Evolutionary conservation across 2,329 filamentous ascomycete genomes (phyloP), one percentile per base, ranked within the genome.

Genomic region (Cladosporium sp.): DNA sequence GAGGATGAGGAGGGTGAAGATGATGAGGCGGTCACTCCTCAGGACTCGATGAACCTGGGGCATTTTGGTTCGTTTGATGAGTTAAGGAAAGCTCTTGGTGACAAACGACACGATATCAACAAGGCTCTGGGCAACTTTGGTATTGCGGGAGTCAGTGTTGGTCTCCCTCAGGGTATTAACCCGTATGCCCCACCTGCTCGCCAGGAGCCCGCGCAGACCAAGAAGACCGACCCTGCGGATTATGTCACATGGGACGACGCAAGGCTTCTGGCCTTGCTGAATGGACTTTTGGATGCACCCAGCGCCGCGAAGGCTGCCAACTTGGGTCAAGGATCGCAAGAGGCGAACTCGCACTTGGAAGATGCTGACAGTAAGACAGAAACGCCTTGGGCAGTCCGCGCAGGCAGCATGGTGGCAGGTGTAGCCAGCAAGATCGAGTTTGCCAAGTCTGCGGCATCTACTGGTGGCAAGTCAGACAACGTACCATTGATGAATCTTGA

Each of bases 1-100:
- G 71, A 73, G 7, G 70, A 77, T 15, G 74, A 75, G 27, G 73
- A 76, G 13, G 64, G 66, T n/a, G 63, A 65, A 11, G 68, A 71
- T 3, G 74, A 76, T 2, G 69, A 76, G 11, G 68, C 71, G 11
- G 64, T 64, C n/a, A 60, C 66, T n/a, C 24, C 45, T 32, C 66
- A 71, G 27, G 22, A 27, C 9, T n/a, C n/a, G n/a, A 54, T 50
- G 59, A 50, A 42, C 38, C 45, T 43, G n/a, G 49, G 48, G 12
- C 50, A 36, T 9, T 55, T 54, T 8, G 37, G 45, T 12, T 32
- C 19, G 5, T 41, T 48, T 13, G 58, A 59, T 13, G 51, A 61
- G 41, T 42, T 67, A 44, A 40, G 58, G 53, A 55, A 61, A 53
- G 44, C 50, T 29, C 53, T 66, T 17, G 51, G 54, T 29, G 57